A percentile compares a stretch with the other conserved stretches of the same genome.
Evolutionary conservation across 176 grass and related monocot species (phyloP).

Genomic region (Aegilops sharonensis): DNA sequence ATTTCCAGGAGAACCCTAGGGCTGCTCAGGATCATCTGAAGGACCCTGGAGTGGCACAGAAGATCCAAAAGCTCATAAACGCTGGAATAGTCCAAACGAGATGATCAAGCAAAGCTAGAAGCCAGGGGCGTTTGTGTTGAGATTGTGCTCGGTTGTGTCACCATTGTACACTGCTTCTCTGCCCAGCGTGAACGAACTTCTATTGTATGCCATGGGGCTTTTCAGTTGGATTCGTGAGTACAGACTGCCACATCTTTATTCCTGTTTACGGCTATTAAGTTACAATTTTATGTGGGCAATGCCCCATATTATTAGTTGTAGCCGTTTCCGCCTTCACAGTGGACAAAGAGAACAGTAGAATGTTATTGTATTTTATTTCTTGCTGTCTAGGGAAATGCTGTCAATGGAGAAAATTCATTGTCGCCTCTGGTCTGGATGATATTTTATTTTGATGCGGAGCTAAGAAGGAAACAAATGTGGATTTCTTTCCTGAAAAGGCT

Average conservation of each 20-base stretch:
- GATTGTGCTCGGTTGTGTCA: constrained; percentile 22
- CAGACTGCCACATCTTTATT: constrained; percentile 22
- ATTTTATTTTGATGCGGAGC: too few relatives aligned
- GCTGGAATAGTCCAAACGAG: constrained; percentile 96
- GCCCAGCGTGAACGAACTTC: not conserved
- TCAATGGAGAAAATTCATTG: not conserved
- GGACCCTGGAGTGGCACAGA: constrained; percentile 80
- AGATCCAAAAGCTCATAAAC: constrained; percentile 89
- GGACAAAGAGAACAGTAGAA: not conserved
- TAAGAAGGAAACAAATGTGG: too few relatives aligned
- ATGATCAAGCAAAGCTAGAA: constrained; percentile 24
- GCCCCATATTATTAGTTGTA: not conserved
- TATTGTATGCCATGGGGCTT: not conserved
- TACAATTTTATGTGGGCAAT: not conserved
- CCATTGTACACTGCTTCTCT: not conserved
- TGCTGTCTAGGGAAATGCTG: not conserved
- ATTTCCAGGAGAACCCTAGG: constrained; percentile 96
- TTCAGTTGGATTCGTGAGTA: constrained; percentile 36
- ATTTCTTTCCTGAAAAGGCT: too few relatives aligned
- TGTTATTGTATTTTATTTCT: not conserved
- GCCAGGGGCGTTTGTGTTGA: not conserved
- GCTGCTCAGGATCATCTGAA: constrained; percentile 86
- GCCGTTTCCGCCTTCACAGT: not conserved
- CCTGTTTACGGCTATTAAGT: not conserved
- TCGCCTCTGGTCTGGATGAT: not conserved